A percentile compares a stretch with the other conserved stretches of the same genome.
Evolutionary conservation across 331 rosid genomes (phyloP).

Genomic region (Quercus lobata): DNA sequence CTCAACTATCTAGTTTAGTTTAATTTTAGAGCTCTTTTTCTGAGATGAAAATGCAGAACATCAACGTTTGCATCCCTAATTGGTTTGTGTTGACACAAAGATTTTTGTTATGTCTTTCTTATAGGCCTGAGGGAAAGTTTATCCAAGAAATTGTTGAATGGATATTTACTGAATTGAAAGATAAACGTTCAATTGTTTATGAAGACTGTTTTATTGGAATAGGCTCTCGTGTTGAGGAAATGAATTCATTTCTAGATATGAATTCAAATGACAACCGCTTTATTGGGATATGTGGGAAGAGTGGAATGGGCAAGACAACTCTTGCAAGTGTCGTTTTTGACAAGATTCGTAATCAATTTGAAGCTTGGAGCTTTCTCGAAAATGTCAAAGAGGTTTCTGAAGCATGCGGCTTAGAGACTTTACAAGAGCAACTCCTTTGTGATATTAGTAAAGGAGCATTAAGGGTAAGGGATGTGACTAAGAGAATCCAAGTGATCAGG

Average conservation of each 20-base stretch:
- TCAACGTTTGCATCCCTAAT: neutral
- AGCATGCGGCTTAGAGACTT: neutral
- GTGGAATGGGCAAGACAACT: neutral
- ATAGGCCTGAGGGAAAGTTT: neutral
- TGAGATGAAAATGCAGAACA: neutral
- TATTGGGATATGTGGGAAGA: neutral
- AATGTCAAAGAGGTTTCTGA: too few relatives aligned
- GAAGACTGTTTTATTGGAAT: neutral
- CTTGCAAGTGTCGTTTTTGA: neutral
- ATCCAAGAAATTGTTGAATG: neutral
- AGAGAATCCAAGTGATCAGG: neutral
- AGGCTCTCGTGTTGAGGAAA: neutral
- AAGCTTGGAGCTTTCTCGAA: too few relatives aligned
- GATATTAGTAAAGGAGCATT: neutral
- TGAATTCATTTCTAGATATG: too few relatives aligned
- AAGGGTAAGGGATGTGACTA: accelerated
- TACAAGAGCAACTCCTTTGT: neutral
- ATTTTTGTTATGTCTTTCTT: neutral
- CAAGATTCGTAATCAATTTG: too few relatives aligned
- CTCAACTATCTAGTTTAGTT: too few relatives aligned
- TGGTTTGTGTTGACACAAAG: neutral
- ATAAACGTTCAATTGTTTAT: neutral
- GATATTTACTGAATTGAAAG: neutral
- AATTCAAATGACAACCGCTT: neutral
- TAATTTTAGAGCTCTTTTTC: neutral